These are phyloP conservation scores for Solanum lignicaule DNA, from an alignment of 257 asterid species.

Conservation along the genomic window DNA sequence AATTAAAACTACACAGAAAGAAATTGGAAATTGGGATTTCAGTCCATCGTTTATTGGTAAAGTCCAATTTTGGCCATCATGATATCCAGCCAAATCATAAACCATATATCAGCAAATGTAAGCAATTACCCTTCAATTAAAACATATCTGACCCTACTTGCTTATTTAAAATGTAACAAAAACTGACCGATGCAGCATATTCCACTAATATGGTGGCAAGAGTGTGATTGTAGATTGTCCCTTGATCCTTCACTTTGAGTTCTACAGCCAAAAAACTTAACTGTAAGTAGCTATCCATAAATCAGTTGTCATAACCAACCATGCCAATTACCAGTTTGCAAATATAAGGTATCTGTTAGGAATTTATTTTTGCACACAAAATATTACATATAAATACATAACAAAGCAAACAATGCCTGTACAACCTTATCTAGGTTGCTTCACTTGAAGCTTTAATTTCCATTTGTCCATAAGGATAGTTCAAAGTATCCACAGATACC, in stretches of 20 bases:
- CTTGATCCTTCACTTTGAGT: slow-evolving; percentile 34
- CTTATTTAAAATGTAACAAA: background rate
- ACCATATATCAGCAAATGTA: background rate
- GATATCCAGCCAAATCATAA: background rate
- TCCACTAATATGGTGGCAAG: slow-evolving; percentile 74
- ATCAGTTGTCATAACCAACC: background rate
- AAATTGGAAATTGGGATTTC: background rate
- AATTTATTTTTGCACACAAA: background rate
- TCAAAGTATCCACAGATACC: background rate
- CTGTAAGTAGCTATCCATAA: background rate
- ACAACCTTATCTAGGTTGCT: background rate
- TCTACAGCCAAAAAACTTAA: slow-evolving; percentile 30
- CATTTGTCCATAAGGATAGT: background rate
- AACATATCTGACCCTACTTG: background rate
- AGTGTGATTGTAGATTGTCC: slow-evolving; percentile 53
- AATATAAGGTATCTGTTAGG: background rate
- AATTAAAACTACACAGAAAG: background rate
- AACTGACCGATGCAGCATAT: slow-evolving; percentile 93
- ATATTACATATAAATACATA: background rate
- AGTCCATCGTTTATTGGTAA: background rate
- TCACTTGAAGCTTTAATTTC: background rate
- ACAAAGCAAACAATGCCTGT: background rate
- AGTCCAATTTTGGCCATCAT: background rate
- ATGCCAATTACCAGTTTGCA: background rate
- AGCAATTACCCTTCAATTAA: background rate